Evolutionary conservation across 768 basidiomycete genomes (phyloP).

Genomic region (Leccinellum luteum): DNA sequence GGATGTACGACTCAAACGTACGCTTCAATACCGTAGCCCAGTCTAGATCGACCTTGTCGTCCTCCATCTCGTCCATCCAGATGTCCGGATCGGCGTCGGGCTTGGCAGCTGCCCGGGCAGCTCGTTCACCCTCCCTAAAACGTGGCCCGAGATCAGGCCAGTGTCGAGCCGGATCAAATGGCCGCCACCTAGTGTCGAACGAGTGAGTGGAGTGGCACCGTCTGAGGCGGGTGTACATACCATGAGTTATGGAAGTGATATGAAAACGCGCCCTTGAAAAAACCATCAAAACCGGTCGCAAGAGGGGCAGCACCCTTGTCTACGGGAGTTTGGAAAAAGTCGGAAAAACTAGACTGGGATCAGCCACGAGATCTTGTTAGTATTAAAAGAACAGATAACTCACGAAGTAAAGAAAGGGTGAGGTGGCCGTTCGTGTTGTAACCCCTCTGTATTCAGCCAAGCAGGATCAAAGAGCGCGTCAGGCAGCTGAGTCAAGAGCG

Average conservation of each 20-base stretch:
- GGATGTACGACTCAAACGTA: constrained; percentile 88
- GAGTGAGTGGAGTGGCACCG: background rate
- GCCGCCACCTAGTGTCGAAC: constrained; percentile 72
- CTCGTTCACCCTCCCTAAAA: constrained; percentile 73
- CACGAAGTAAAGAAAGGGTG: constrained; percentile 90
- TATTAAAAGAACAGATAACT: constrained; percentile 15
- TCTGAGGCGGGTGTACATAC: constrained; percentile 36
- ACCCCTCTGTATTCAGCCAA: constrained; percentile 90
- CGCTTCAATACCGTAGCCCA: constrained; percentile 91
- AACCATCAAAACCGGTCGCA: constrained; percentile 83
- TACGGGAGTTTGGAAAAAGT: constrained; percentile 77
- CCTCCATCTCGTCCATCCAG: constrained; percentile 24
- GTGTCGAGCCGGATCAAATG: constrained; percentile 84
- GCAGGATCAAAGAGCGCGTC: constrained; percentile 94
- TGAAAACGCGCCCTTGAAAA: constrained; percentile 90
- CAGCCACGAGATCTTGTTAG: background rate
- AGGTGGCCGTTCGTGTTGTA: constrained; percentile 85
- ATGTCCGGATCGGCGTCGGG: constrained; percentile 19
- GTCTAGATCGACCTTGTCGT: constrained; percentile 72
- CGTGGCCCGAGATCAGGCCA: constrained; percentile 85
- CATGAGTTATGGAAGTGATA: constrained; percentile 96
- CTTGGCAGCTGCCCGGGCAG: constrained; percentile 44
- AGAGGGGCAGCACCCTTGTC: constrained; percentile 74
- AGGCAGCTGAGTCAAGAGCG: constrained; percentile 73
- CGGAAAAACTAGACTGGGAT: constrained; percentile 55